Conservation (phyloP, 2,329 filamentous ascomycete genomes). For the Drechslerella dactyloides region DNA sequence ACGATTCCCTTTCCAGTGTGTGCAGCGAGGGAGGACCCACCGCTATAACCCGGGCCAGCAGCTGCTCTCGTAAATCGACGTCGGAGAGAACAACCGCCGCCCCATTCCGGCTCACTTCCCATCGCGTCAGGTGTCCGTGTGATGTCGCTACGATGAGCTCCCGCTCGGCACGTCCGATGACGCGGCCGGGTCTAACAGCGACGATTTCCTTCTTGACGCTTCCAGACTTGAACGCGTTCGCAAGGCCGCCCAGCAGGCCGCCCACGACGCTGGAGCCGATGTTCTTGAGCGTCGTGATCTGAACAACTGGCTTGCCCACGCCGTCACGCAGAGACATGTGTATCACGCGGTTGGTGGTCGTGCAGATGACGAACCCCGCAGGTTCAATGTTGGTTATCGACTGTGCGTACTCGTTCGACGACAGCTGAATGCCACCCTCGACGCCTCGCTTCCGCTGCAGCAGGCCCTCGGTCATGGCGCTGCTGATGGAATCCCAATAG, state of each 20-base stretch:
- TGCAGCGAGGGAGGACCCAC: conserved; percentile 25
- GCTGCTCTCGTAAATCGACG: conserved; percentile 70
- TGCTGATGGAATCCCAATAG: conserved; percentile 89
- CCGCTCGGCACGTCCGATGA: conserved; percentile 77
- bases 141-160: conserved; percentile 80
- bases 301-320: conserved; percentile 82
- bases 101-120: conserved; percentile 87
- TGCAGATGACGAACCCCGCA: conserved; percentile 81
- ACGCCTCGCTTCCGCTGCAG: conserved; percentile 54
- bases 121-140: conserved; percentile 78
- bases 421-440: conserved; percentile 60
- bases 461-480: conserved; percentile 55
- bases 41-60: conserved; percentile 61
- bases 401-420: conserved; percentile 76
- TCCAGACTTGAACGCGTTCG: conserved; percentile 76
- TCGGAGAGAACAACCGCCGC: conserved; percentile 77
- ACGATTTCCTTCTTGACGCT: conserved; percentile 77
- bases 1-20: conserved; percentile 58
- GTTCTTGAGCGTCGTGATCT: conserved; percentile 75
- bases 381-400: conserved; percentile 84
- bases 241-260: conserved; percentile 69
- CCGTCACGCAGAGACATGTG: conserved; percentile 85
- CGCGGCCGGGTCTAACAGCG: conserved; percentile 76
- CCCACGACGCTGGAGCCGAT: conserved; percentile 60
- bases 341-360: conserved; percentile 83